phyloP scores from a whole-genome alignment of 305 asterid genomes.

The Fraxinus greggii region DNA sequence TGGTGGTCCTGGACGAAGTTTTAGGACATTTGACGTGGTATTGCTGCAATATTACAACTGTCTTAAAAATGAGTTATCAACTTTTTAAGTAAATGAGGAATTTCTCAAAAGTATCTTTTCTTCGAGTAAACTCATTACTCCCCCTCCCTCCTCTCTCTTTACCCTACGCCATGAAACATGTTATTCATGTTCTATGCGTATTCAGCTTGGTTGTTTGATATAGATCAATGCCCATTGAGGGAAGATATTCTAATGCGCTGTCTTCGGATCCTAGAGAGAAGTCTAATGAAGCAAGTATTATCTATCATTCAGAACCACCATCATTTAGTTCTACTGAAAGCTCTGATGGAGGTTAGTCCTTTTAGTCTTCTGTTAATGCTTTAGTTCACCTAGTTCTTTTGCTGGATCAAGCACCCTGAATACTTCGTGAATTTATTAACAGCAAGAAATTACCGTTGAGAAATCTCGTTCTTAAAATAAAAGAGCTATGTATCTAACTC shows the following conservation, averaged over 20 bases:
- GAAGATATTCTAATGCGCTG: constrained; percentile 30
- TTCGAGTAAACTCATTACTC: background rate
- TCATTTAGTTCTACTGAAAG: constrained; percentile 70
- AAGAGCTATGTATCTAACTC: background rate
- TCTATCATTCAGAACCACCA: constrained; percentile 57
- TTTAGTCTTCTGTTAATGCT: background rate
- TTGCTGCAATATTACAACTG: constrained; percentile 5
- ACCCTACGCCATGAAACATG: background rate
- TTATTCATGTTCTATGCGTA: constrained; percentile 12
- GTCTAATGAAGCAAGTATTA: constrained; percentile 43
- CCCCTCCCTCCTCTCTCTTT: background rate
- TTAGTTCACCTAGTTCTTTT: background rate
- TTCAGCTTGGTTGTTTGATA: constrained; percentile 20
- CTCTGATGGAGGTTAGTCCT: constrained; percentile 64
- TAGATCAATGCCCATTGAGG: constrained; percentile 45
- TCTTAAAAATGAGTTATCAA: background rate
- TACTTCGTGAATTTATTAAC: background rate
- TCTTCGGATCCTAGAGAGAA: constrained; percentile 38
- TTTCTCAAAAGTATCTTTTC: background rate
- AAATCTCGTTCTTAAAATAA: background rate
- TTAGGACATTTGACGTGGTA: background rate
- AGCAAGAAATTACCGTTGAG: background rate
- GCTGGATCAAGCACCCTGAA: background rate
- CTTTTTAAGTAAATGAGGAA: background rate
- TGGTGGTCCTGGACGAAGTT: background rate